Base-by-base conservation (phyloP, 148 eudicot genomes). In the Fagopyrum esculentum region DNA sequence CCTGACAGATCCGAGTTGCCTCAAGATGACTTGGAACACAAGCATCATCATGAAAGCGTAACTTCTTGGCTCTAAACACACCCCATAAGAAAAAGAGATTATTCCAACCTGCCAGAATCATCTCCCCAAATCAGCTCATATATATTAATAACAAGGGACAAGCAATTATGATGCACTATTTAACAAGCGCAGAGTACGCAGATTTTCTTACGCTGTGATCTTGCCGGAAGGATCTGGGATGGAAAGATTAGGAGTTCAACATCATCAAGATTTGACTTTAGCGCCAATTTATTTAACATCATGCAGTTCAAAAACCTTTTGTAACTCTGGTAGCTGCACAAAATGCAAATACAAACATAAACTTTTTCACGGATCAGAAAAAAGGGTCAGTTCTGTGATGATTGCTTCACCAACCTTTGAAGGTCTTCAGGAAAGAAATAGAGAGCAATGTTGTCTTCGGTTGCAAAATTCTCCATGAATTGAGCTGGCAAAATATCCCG, bases 401-500 rank as follows among this genome's bases (percentile, higher is more conserved):
- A 63, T 9, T 26, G 15, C 51, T 35, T 57, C 47, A 66, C 46
- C 64, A 76, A 84, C 89, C 89, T 86, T 49, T 72, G 69, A 26
- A 61, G 45, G 77, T 86, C 89, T 81, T 84, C 84, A 47, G 89
- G 86, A 77, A 84, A 86, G 82, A 86, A 86, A 77, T 84, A 86
- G 66, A 86, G 71, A 49, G 84, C 86, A 59, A 86, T 82, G 78
- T 80, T 80, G 26, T 84, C 87, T 81, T 95, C 97, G 16, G 81
- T 86, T 30, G 81, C 91, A 74, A 86, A 82, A 74, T 68, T 61
- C 59, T 86, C 86, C 77, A 83, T 87, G 77, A 89, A 95, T 73
- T 89, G 91, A 72, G 77, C 45, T 12, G 94, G 97, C 99, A 93
- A 92, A 55, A 75, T 81, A 74, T 87, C 89, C 54, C 66, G 63